These are phyloP conservation scores for Zymoseptoria ardabiliae DNA, from an alignment of 2,329 filamentous ascomycete genomes.

Conservation along the genomic window DNA sequence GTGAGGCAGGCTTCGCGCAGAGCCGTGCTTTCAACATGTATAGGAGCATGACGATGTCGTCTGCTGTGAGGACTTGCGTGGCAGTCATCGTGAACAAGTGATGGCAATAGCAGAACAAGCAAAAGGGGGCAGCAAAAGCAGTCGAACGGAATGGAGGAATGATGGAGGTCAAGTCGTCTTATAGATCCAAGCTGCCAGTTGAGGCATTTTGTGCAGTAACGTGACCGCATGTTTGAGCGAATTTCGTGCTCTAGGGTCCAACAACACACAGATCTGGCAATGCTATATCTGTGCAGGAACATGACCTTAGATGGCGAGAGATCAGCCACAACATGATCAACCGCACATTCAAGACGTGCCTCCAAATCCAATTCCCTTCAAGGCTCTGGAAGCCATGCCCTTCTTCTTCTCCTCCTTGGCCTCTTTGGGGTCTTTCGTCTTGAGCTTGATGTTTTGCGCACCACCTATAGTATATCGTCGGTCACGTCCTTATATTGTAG, in stretches of 20 bases:
- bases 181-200: not conserved
- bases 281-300: not conserved
- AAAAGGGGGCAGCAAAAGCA: not conserved
- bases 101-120: not conserved
- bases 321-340: not conserved
- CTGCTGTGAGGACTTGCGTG: not conserved
- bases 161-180: not conserved
- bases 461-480: constrained; percentile 35
- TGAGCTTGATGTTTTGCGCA: constrained; percentile 48
- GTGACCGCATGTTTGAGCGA: not conserved
- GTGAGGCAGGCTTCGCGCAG: not conserved
- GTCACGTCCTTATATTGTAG: not conserved
- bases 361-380: not conserved
- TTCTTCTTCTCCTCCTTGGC: constrained; percentile 25
- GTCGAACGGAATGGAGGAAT: not conserved
- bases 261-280: not conserved
- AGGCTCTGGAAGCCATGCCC: not conserved
- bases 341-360: not conserved
- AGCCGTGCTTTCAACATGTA: not conserved
- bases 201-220: not conserved
- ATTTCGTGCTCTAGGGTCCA: not conserved
- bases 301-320: too few species aligned
- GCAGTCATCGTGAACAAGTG: not conserved
- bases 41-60: not conserved
- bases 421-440: constrained; percentile 33